A percentile compares a stretch with the other conserved stretches of the same genome.
Evolutionary conservation across 2,329 filamentous ascomycete species (phyloP).

Genomic region (Penicillium sp.): DNA sequence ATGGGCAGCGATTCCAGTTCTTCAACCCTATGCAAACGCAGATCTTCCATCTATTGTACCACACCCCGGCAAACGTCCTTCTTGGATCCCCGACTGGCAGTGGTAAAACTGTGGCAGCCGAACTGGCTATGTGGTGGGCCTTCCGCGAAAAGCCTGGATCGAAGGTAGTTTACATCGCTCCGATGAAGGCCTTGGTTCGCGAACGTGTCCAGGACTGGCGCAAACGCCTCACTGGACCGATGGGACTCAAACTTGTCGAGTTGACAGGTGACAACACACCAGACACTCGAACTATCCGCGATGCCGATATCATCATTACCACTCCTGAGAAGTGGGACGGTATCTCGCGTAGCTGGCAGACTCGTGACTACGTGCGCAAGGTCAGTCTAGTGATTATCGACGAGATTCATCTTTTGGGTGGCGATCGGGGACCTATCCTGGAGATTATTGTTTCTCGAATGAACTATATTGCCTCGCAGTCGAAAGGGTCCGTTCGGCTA

Average conservation of each 20-base stretch:
- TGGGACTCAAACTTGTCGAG: constrained; percentile 88
- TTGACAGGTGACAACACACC: constrained; percentile 97
- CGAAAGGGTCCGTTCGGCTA: constrained; percentile 78
- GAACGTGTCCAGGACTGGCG: constrained; percentile 96
- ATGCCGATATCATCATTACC: constrained; percentile 96
- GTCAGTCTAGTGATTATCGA: constrained; percentile 97
- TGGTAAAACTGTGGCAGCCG: constrained; percentile 93
- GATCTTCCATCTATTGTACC: constrained; percentile 93
- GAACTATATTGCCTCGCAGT: constrained; percentile 98
- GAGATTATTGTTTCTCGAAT: constrained; percentile 92
- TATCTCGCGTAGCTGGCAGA: constrained; percentile 98
- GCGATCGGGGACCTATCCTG: constrained; percentile 92
- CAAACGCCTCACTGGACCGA: constrained; percentile 68
- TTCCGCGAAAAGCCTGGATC: constrained; percentile 90
- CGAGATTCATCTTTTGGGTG: constrained; percentile 94
- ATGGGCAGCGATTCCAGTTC: constrained; percentile 81
- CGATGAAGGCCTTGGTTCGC: constrained; percentile 97
- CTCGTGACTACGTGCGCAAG: constrained; percentile 88
- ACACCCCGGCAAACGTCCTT: constrained; percentile 85
- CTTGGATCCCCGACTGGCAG: constrained; percentile 94
- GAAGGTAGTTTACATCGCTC: constrained; percentile 97
- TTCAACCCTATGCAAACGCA: constrained; percentile 99
- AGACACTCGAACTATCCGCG: constrained; percentile 88
- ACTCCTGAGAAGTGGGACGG: constrained; percentile 99
- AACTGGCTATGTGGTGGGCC: constrained; percentile 99